Conservation (phyloP, 768 basidiomycete genomes). For the Leccinum incarnatum region DNA sequence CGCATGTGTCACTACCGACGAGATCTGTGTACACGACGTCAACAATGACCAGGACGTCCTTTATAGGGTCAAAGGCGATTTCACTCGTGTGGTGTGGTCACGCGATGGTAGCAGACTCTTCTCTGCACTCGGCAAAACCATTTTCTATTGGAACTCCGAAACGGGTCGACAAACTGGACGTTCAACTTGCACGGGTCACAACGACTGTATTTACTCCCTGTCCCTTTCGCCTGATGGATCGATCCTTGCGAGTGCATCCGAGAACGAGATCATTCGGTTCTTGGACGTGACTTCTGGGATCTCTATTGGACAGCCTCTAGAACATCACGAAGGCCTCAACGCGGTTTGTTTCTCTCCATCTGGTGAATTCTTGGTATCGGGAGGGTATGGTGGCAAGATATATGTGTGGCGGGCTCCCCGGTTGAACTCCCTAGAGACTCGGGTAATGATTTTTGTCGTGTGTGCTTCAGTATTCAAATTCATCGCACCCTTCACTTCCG, state of each 20-base stretch:
- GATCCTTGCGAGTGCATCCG: neutral
- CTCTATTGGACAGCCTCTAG: neutral
- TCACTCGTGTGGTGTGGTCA: neutral
- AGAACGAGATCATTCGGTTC: neutral
- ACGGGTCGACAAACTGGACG: neutral
- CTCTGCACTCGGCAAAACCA: rapidly evolving
- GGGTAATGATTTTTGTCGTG: neutral
- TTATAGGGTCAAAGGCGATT: too few species aligned
- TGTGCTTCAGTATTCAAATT: neutral
- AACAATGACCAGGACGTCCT: too few species aligned
- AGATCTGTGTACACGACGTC: too few species aligned
- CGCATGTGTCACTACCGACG: too few species aligned
- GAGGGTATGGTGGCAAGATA: neutral
- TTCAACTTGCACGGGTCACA: neutral
- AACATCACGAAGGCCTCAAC: too few species aligned
- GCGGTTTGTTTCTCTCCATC: neutral
- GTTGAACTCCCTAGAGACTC: neutral
- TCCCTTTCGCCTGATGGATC: neutral
- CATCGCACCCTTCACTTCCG: neutral
- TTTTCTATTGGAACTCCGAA: neutral
- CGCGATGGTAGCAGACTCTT: neutral
- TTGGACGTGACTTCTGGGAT: neutral
- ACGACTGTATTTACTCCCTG: neutral
- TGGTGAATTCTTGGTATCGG: neutral
- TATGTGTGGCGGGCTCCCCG: neutral